These are phyloP conservation scores for Xylariaceae sp. DNA, from an alignment of 2,329 filamentous ascomycete genomes.

Conservation along the genomic window DNA sequence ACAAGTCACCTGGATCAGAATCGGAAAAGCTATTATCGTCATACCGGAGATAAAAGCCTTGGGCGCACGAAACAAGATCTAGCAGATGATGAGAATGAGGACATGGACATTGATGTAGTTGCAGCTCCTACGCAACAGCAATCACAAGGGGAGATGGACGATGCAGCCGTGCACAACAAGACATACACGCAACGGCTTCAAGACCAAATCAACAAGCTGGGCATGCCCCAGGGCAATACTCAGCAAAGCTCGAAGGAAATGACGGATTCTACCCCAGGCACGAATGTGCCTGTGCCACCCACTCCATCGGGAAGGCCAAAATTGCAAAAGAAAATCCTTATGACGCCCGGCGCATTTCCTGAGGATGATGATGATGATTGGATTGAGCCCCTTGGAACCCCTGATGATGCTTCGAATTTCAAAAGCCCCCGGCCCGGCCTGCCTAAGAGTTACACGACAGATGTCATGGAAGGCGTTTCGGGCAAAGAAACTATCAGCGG, in stretches of 20 bases:
- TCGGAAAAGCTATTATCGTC: conserved; percentile 70
- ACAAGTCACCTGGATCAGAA: conserved; percentile 72
- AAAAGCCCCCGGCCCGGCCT: conserved; percentile 49
- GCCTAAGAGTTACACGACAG: conserved; percentile 57
- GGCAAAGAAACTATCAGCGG: conserved; percentile 47
- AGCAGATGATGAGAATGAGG: conserved; percentile 40
- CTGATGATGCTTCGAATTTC: conserved; percentile 34
- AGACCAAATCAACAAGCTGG: conserved; percentile 78
- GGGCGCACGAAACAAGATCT: conserved; percentile 45
- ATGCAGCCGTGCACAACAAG: conserved; percentile 66
- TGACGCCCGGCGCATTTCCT: conserved; percentile 58
- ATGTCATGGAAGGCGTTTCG: conserved; percentile 56
- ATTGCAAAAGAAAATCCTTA: conserved; percentile 35
- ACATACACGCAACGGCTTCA: conserved; percentile 91
- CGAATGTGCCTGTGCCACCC: conserved; percentile 29
- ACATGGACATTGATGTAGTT: conserved; percentile 47
- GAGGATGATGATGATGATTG: conserved; percentile 59
- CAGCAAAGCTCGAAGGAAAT: conserved; percentile 48
- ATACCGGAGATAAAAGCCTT: conserved; percentile 69
- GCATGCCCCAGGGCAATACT: conserved; percentile 51
- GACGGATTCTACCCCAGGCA: conserved; percentile 33
- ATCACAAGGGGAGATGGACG: conserved; percentile 45
- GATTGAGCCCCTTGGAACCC: conserved; percentile 51
- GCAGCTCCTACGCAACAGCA: conserved; percentile 41
- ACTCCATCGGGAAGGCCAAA: conserved; percentile 37